Conservation (phyloP, 2,329 filamentous ascomycete species). For the Microsporum audouinii region DNA sequence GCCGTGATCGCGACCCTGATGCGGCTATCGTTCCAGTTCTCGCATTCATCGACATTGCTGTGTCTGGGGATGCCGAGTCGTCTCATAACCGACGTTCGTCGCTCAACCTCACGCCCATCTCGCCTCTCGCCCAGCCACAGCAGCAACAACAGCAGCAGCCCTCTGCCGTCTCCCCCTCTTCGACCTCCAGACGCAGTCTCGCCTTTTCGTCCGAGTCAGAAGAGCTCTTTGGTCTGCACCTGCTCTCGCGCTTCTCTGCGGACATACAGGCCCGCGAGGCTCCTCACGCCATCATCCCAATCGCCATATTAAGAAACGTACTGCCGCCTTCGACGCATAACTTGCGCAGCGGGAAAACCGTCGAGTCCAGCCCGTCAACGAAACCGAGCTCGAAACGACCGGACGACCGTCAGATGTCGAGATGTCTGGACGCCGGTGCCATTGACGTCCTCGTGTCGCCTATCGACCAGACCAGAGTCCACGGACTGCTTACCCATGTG, state of each 20-base stretch:
- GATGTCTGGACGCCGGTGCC: slow-evolving; percentile 75
- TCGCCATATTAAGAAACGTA: slow-evolving; percentile 35
- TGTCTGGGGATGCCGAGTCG: slow-evolving; percentile 27
- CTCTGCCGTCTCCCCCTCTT: slow-evolving; percentile 22
- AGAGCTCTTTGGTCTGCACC: slow-evolving; percentile 38
- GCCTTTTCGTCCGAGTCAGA: slow-evolving; percentile 35
- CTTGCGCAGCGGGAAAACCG: background rate
- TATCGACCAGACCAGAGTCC: slow-evolving; percentile 59
- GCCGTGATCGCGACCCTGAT: slow-evolving; percentile 19
- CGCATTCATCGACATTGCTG: slow-evolving; percentile 44
- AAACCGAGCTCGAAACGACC: background rate
- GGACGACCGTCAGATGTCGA: slow-evolving; percentile 48
- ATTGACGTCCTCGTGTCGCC: slow-evolving; percentile 76
- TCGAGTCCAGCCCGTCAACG: background rate
- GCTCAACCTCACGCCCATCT: slow-evolving; percentile 20
- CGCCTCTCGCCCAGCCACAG: slow-evolving; percentile 17
- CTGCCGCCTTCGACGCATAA: slow-evolving; percentile 13
- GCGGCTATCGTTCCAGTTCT: slow-evolving; percentile 43
- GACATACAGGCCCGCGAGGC: slow-evolving; percentile 41
- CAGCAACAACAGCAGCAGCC: slow-evolving; percentile 10
- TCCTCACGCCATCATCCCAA: slow-evolving; percentile 39
- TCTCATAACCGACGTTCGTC: slow-evolving; percentile 1
- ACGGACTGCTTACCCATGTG: slow-evolving; percentile 67
- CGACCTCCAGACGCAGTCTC: slow-evolving; percentile 25
- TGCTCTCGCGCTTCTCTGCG: slow-evolving; percentile 38